Evolutionary conservation across 225 moss, liverwort and hornwort species (phyloP), one percentile per base, ranked within the genome.

Genomic region (Thuidium tamariscinum): DNA sequence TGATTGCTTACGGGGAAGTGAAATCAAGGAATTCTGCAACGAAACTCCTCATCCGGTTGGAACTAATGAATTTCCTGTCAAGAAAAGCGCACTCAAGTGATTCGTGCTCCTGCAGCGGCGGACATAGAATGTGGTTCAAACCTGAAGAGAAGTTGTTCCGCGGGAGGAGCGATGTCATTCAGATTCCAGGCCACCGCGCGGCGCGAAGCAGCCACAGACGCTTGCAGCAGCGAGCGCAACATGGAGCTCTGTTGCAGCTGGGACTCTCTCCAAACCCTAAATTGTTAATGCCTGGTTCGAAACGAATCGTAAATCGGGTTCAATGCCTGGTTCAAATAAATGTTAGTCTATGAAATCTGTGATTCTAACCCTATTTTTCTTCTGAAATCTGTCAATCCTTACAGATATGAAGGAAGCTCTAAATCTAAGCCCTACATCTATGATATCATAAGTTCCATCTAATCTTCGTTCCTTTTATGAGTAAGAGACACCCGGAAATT

Each of bases 121-220:
- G 22, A n/a, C 77, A 11, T 18, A 27, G 27, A 57, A 57, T 39
- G 25, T 55, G 42, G 32, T 49, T 46, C 79, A 83, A 39, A 93
- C 93, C 93, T 91, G 93, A 91, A 97, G 57, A 97, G 89, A 52
- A 90, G 82, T 14, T 93, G 92, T 69, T 97, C 97, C 32, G 95
- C 18, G 79, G 96, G 97, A 61, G 96, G 96, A 81, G 94, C 90
- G 82, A 98, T 90, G 83, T 96, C 96, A 62, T 94, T 89, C 69
- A 98, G 71, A 74, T 95, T 92, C 96, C 97, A 98, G 84, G 96
- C 95, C 77, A 96, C 84, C 72, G 95, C 95, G 37, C 93, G 91
- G 39, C 93, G 93, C 76, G 93, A 91, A 62, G 91, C 93, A 85
- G 91, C 85, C 59, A 91, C 87, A 29, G 93, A 93, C 55, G 93